A percentile compares a stretch with the other conserved stretches of the same genome.
Conservation (phyloP, 768 basidiomycete genomes). For the Termitomyces sp. region DNA sequence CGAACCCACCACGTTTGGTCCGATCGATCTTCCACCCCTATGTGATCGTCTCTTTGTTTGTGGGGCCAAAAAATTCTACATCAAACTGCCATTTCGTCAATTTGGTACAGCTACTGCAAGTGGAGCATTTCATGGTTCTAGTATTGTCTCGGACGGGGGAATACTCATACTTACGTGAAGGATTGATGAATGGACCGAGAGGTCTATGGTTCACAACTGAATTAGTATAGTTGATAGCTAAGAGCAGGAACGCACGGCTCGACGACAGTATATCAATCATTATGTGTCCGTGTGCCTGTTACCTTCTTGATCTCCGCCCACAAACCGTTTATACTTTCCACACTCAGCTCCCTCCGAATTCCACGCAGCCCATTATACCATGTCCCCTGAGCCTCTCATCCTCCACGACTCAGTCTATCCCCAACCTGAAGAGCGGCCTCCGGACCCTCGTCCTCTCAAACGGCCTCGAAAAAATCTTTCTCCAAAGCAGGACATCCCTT, state of each 20-base stretch:
- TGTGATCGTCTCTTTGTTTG: constrained; percentile 1
- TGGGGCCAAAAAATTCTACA: neutral
- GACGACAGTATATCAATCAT: constrained; percentile 7
- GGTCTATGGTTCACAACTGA: neutral
- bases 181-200: constrained; percentile 5
- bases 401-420: constrained; percentile 2
- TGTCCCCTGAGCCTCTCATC: constrained; percentile 10
- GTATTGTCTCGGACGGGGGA: neutral
- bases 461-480: constrained; percentile 33
- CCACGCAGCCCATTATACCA: constrained; percentile 17
- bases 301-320: constrained; percentile 19
- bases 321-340: constrained; percentile 13
- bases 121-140: neutral
- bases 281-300: constrained; percentile 11
- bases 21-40: neutral
- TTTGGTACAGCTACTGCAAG: neutral
- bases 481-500: constrained; percentile 21
- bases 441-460: constrained; percentile 34
- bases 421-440: neutral
- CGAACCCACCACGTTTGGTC: constrained; percentile 2
- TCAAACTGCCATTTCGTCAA: neutral
- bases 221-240: neutral
- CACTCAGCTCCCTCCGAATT: constrained; percentile 21
- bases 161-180: neutral
- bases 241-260: neutral